Conservation (phyloP, 2,329 filamentous ascomycete species). For the Trichophaea hybrida region DNA sequence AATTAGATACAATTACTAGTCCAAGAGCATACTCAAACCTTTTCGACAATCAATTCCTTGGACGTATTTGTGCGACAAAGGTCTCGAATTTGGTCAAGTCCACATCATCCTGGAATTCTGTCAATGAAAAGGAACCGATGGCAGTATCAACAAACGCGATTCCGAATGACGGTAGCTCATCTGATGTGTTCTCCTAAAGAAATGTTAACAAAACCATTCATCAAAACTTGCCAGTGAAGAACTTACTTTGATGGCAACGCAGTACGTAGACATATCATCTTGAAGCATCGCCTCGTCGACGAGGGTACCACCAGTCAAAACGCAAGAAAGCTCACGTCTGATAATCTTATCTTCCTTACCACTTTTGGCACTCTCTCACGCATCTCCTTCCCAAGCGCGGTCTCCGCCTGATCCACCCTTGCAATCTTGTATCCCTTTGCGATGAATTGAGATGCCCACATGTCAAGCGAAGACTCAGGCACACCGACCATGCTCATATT, state of each 20-base stretch:
- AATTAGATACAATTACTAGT: not conserved
- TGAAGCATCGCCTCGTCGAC: conserved; percentile 95
- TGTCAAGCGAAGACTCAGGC: conserved; percentile 83
- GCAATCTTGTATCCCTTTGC: conserved; percentile 94
- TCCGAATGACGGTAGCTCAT: conserved; percentile 71
- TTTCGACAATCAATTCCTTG: conserved; percentile 78
- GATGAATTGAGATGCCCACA: conserved; percentile 97
- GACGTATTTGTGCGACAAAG: conserved; percentile 79
- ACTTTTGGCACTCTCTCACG: conserved; percentile 60
- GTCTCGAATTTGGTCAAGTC: conserved; percentile 97
- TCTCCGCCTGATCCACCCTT: conserved; percentile 91
- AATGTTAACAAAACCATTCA: not conserved
- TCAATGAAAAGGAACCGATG: conserved; percentile 87
- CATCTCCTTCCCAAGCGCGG: conserved; percentile 93
- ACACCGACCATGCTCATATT: conserved; percentile 99
- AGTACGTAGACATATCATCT: conserved; percentile 94
- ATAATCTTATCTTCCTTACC: conserved; percentile 87
- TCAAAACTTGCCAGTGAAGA: not conserved
- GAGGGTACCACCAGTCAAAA: conserved; percentile 80
- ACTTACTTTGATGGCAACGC: conserved; percentile 67
- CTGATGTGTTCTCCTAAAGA: conserved; percentile 43
- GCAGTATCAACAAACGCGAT: conserved; percentile 90
- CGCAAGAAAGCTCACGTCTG: conserved; percentile 72
- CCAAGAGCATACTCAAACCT: conserved; percentile 30
- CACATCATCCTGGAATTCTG: conserved; percentile 78